phyloP scores from a whole-genome alignment of 2,329 filamentous ascomycete genomes.

The Bipolaris cookei region DNA sequence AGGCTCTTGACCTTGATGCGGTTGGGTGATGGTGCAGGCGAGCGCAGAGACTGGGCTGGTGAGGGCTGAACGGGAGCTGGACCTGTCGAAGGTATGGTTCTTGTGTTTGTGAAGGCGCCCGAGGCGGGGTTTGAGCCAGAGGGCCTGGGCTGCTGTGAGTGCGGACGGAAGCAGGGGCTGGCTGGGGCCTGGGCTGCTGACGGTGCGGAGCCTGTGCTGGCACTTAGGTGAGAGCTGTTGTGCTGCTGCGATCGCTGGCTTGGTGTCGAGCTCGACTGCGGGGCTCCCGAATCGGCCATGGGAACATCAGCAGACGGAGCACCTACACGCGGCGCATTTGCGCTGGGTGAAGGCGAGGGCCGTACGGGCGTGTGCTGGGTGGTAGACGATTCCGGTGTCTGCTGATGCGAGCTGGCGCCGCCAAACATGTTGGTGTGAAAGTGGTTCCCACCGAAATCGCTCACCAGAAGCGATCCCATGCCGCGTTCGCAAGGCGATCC shows the following conservation, averaged over 20 bases:
- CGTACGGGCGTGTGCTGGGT: conserved; percentile 45
- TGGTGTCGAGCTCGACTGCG: conserved; percentile 40
- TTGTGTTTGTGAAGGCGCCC: conserved; percentile 26
- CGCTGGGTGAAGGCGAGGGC: conserved; percentile 38
- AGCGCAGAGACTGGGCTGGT: conserved; percentile 35
- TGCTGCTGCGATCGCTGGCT: conserved; percentile 36
- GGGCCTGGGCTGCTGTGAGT: conserved; percentile 44
- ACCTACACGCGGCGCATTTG: conserved; percentile 35
- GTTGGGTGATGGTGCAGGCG: conserved; percentile 40
- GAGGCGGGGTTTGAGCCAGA: conserved; percentile 25
- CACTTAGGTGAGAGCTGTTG: conserved; percentile 24
- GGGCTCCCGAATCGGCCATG: conserved; percentile 49
- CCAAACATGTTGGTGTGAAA: conserved; percentile 74
- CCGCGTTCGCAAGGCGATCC: conserved; percentile 47
- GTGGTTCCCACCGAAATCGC: conserved; percentile 76
- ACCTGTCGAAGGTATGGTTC: conserved; percentile 28
- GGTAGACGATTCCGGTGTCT: conserved; percentile 46
- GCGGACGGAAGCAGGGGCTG: conserved; percentile 46
- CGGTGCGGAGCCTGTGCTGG: conserved; percentile 24
- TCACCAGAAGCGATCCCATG: conserved; percentile 67
- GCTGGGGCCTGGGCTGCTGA: conserved; percentile 35
- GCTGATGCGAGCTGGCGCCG: conserved; percentile 53
- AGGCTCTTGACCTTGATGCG: conserved; percentile 85
- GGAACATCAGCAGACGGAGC: conserved; percentile 43
- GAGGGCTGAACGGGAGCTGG: conserved; percentile 29